phyloP scores from a whole-genome alignment of 306 rosid genomes.

The Glycine latifolia region DNA sequence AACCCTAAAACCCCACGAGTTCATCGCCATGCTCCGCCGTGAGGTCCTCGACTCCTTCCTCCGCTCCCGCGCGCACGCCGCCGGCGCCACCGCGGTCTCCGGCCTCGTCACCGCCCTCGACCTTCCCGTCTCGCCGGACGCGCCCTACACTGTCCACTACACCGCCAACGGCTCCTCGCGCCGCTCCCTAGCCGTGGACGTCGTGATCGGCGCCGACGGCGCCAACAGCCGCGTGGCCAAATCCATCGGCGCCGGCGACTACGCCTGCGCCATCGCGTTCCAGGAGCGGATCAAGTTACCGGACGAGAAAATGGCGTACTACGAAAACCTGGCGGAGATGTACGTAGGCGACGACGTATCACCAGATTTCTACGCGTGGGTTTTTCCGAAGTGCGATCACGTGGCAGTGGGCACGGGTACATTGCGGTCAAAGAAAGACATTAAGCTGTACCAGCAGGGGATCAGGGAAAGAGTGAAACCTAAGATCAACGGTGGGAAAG shows the following conservation, averaged over 20 bases:
- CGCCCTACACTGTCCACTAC: slow-evolving; percentile 74
- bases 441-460: slow-evolving; percentile 68
- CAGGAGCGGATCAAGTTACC: slow-evolving; percentile 84
- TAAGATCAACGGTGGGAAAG: slow-evolving; percentile 76
- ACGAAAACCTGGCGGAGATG: slow-evolving; percentile 84
- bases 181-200: slow-evolving; percentile 69
- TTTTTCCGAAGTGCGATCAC: slow-evolving; percentile 92
- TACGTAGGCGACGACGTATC: slow-evolving; percentile 84
- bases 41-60: slow-evolving; percentile 89
- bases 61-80: slow-evolving; percentile 74
- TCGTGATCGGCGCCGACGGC: slow-evolving; percentile 87
- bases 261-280: slow-evolving; percentile 83
- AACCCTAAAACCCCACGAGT: slow-evolving; percentile 74
- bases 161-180: slow-evolving; percentile 45
- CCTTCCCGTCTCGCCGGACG: slow-evolving; percentile 51
- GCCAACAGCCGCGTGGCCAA: slow-evolving; percentile 88
- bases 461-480: slow-evolving; percentile 65
- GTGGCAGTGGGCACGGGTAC: slow-evolving; percentile 99
- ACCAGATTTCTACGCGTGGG: slow-evolving; percentile 98
- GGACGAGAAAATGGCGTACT: slow-evolving; percentile 80
- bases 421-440: slow-evolving; percentile 66
- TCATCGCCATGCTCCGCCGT: slow-evolving; percentile 94
- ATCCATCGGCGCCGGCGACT: slow-evolving; percentile 75
- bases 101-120: slow-evolving; percentile 53
- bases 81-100: slow-evolving; percentile 67